Evolutionary conservation across 192 early-diverging fungal genomes (phyloP).

Genomic region (Podila horticola): DNA sequence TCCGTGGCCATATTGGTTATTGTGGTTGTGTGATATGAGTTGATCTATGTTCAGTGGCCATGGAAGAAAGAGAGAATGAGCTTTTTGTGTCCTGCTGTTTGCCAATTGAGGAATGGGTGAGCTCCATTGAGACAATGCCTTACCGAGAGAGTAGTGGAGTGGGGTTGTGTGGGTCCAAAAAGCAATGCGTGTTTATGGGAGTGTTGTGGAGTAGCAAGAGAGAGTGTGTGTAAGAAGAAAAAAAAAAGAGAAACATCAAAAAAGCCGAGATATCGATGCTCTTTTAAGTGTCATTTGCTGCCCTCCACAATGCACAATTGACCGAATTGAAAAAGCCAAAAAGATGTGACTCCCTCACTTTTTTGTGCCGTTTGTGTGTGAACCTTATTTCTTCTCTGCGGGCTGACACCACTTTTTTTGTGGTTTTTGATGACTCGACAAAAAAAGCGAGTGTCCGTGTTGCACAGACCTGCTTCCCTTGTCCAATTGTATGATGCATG

Average conservation of each 20-base stretch:
- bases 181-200: no score
- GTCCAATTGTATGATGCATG: no score
- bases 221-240: background rate
- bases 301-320: background rate
- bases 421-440: background rate
- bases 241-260: background rate
- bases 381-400: background rate
- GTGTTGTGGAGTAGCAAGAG: no score
- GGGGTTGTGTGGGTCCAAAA: no score
- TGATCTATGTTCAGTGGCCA: no score
- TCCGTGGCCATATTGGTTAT: conserved; percentile 17
- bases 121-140: no score
- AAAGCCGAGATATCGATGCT: background rate
- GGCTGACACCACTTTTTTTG: background rate
- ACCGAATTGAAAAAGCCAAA: background rate
- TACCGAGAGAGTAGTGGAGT: background rate
- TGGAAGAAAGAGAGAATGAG: no score
- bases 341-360: conserved; percentile 3
- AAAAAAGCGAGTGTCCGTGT: no score
- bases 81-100: no score
- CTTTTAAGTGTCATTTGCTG: background rate
- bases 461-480: no score
- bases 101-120: no score
- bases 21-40: background rate
- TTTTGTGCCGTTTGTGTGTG: background rate